Evolutionary conservation across 2,329 filamentous ascomycete genomes (phyloP).

Genomic region (Albophoma yamanashiensis): DNA sequence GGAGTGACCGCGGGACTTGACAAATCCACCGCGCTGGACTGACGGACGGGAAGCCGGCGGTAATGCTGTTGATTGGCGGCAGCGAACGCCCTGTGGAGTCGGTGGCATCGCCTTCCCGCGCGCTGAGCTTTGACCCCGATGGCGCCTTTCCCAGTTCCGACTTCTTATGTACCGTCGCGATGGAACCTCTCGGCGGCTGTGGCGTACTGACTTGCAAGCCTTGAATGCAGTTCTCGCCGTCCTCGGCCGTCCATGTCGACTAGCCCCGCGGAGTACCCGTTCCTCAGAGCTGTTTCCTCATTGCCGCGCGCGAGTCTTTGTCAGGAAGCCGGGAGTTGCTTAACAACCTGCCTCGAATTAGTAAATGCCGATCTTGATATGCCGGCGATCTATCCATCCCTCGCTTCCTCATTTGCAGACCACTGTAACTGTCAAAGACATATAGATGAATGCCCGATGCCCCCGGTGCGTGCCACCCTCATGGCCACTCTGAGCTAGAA

Average conservation of each 20-base stretch:
- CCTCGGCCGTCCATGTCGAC: not conserved
- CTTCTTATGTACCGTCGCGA: not conserved
- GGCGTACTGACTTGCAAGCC: not conserved
- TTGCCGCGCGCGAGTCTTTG: not conserved
- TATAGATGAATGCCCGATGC: not conserved
- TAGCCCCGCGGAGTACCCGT: no score
- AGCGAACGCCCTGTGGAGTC: not conserved
- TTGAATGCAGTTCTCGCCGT: not conserved
- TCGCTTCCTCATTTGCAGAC: not conserved
- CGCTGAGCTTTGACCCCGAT: not conserved
- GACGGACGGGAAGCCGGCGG: conserved; percentile 1
- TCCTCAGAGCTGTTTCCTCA: not conserved
- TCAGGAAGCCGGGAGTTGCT: not conserved
- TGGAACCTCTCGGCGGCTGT: not conserved
- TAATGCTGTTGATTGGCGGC: conserved; percentile 6
- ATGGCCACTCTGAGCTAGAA: not conserved
- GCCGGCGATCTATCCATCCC: no score
- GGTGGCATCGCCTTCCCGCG: not conserved
- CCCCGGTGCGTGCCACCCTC: not conserved
- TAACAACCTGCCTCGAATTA: not conserved
- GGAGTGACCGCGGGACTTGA: not conserved
- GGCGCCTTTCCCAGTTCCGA: not conserved
- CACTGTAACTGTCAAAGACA: not conserved
- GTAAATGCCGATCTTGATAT: not conserved
- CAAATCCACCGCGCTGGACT: not conserved